Base-by-base conservation (phyloP, 2,329 filamentous ascomycete genomes). In the Penicillium sp. region DNA sequence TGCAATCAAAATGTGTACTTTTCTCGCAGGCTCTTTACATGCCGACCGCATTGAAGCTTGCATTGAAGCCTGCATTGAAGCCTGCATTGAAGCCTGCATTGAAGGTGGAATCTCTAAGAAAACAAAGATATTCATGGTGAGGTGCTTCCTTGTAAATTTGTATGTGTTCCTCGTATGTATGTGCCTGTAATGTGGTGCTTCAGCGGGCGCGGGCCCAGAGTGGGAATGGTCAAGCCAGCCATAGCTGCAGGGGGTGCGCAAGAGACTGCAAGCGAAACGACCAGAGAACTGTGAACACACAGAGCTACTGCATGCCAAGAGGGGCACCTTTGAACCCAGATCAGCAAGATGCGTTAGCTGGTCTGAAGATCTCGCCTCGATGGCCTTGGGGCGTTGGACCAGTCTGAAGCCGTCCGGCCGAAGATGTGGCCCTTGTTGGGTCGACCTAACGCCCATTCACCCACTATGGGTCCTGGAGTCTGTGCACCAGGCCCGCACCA, bases 381-480 rank as follows among this genome's bases (percentile, higher is more conserved):
- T 68, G 65, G 45, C 58, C 62, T 64, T 60, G 39, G 39, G 28
- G 35, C 49, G 28, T 42, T 56, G 41, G 54, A 54, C 52, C 57
- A 54, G 35, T 57, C 53, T 57, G 31, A 51, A 39, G 55, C 52
- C 48, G 58, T 42, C 28, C 28, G 28, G 25, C 47, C 42, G 41
- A 58, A 52, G 59, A 52, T 64, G 54, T 47, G 61, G 51, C 58
- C 61, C 38, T 58, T 49, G 20, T 20, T 20, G 49, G 42, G 54
- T 58, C 53, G 63, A 63, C 65, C 65, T 67, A 53, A n/a, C n/a
- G 53, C 45, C 65, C 56, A 62, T 61, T 60, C 58, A 63, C 58
- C 57, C 57, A 57, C 56, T 60, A 60, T 63, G 63, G 62, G 53
- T 55, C 62, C 31, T 39, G 28, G 38, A 17, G 64, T 66, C 64